Percentiles rank a stretch among this genome's conserved stretches.
Evolutionary conservation across 2,329 filamentous ascomycete species (phyloP).

Genomic region (Didymella pomorum): DNA sequence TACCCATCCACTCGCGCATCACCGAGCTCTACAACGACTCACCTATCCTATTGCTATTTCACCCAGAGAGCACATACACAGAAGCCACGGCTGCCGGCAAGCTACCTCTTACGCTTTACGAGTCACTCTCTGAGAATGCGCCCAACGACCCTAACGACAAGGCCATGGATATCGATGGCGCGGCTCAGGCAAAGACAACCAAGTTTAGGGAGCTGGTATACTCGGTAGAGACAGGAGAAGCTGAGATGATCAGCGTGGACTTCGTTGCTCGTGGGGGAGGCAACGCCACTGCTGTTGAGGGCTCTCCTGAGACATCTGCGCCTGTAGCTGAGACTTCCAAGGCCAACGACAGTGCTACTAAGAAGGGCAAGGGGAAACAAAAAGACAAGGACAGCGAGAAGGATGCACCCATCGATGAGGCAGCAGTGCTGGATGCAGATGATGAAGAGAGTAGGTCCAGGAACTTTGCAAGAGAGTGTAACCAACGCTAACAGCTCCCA

Average conservation of each 20-base stretch:
- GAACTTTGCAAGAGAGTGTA: not conserved
- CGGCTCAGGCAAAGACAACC: constrained; percentile 58
- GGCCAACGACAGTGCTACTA: constrained; percentile 56
- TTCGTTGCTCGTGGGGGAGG: constrained; percentile 87
- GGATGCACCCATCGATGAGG: constrained; percentile 47
- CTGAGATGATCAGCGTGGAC: constrained; percentile 97
- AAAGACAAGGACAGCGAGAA: constrained; percentile 53
- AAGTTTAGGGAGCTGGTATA: constrained; percentile 86
- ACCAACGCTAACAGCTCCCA: constrained; percentile 35
- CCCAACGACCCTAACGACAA: constrained; percentile 47
- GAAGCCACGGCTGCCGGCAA: constrained; percentile 72
- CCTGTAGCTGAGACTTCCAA: constrained; percentile 26
- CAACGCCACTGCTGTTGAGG: constrained; percentile 71
- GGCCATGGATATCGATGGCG: constrained; percentile 70
- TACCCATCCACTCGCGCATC: constrained; percentile 81
- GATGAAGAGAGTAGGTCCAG: constrained; percentile 67
- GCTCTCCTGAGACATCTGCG: constrained; percentile 35
- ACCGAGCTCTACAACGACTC: constrained; percentile 81
- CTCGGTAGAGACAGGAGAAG: constrained; percentile 90
- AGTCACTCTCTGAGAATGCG: constrained; percentile 65
- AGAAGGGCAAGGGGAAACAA: constrained; percentile 61
- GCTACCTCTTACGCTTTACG: constrained; percentile 89
- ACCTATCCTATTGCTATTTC: constrained; percentile 86
- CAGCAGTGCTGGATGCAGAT: constrained; percentile 60
- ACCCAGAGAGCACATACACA: constrained; percentile 67